A percentile compares a stretch with the other conserved stretches of the same genome.
These are phyloP conservation scores for Gautieria morchelliformis DNA, from an alignment of 768 basidiomycete species.

Conservation along the genomic window DNA sequence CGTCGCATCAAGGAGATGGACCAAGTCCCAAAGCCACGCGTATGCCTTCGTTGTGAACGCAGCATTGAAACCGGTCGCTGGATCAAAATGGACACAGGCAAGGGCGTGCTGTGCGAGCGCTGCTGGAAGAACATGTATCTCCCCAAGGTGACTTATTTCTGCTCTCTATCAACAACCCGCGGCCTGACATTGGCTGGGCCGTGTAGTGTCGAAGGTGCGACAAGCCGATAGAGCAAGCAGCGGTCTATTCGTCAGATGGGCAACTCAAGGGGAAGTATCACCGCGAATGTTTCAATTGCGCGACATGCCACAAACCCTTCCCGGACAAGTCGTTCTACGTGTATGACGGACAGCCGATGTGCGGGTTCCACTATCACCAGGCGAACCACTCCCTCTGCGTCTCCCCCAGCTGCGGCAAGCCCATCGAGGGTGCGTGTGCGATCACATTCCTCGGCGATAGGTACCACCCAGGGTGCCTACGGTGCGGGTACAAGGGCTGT, in stretches of 20 bases:
- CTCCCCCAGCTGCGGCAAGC: conserved; percentile 66
- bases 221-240: conserved; percentile 80
- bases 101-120: conserved; percentile 67
- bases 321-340: conserved; percentile 91
- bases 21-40: neutral
- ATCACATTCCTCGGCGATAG: conserved; percentile 72
- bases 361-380: conserved; percentile 89
- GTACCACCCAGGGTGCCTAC: conserved; percentile 83
- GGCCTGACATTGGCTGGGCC: neutral
- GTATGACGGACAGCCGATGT: conserved; percentile 81
- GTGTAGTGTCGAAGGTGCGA: conserved; percentile 78
- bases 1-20: neutral
- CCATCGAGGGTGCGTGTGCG: conserved; percentile 90
- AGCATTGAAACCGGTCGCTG: conserved; percentile 72
- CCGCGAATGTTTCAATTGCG: conserved; percentile 83
- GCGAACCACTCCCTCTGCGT: conserved; percentile 85
- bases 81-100: conserved; percentile 67
- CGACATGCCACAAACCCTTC: conserved; percentile 79
- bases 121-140: conserved; percentile 98
- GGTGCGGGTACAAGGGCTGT: conserved; percentile 41
- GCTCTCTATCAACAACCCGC: neutral
- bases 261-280: conserved; percentile 96
- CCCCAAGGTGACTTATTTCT: conserved; percentile 58
- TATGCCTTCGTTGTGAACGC: conserved; percentile 61
- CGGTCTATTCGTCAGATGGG: conserved; percentile 85